Percentiles rank a stretch among this genome's conserved stretches.
These are phyloP conservation scores for Aspergillus ellipticus DNA, from an alignment of 495 filamentous ascomycete genomes.

Conservation along the genomic window DNA sequence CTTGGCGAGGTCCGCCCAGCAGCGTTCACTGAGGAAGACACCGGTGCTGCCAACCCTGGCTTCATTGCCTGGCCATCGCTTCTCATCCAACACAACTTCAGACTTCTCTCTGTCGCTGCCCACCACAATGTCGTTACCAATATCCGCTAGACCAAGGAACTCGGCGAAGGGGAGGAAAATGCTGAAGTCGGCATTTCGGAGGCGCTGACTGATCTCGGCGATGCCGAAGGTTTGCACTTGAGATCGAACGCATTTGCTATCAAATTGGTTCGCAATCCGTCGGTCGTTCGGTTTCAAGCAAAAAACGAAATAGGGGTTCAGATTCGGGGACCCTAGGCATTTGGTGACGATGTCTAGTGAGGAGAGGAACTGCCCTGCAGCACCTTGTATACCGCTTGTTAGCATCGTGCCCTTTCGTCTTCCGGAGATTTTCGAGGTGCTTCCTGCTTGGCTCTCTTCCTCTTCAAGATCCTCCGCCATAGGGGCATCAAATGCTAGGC, in stretches of 20 bases:
- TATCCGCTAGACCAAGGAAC: slow-evolving; percentile 84
- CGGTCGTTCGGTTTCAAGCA: slow-evolving; percentile 97
- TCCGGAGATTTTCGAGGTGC: slow-evolving; percentile 29
- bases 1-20: slow-evolving; percentile 86
- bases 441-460: slow-evolving; percentile 45
- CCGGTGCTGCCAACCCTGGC: slow-evolving; percentile 87
- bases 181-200: slow-evolving; percentile 91
- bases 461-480: slow-evolving; percentile 51
- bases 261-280: slow-evolving; percentile 96
- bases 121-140: slow-evolving; percentile 72
- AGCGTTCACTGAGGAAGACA: slow-evolving; percentile 90
- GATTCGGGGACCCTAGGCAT: slow-evolving; percentile 71
- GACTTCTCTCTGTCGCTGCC: slow-evolving; percentile 92
- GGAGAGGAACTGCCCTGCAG: slow-evolving; percentile 85
- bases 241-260: slow-evolving; percentile 93
- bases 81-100: slow-evolving; percentile 82
- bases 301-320: slow-evolving; percentile 94
- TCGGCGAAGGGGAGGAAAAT: slow-evolving; percentile 94
- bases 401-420: slow-evolving; percentile 39
- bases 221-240: slow-evolving; percentile 96
- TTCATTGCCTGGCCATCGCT: slow-evolving; percentile 88
- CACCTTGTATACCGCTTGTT: slow-evolving; percentile 67
- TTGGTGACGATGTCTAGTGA: slow-evolving; percentile 85
- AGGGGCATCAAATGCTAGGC: slow-evolving; percentile 30
- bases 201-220: slow-evolving; percentile 89